Base-by-base conservation (phyloP, 495 filamentous ascomycete genomes). In the Penicillium coprophilum region DNA sequence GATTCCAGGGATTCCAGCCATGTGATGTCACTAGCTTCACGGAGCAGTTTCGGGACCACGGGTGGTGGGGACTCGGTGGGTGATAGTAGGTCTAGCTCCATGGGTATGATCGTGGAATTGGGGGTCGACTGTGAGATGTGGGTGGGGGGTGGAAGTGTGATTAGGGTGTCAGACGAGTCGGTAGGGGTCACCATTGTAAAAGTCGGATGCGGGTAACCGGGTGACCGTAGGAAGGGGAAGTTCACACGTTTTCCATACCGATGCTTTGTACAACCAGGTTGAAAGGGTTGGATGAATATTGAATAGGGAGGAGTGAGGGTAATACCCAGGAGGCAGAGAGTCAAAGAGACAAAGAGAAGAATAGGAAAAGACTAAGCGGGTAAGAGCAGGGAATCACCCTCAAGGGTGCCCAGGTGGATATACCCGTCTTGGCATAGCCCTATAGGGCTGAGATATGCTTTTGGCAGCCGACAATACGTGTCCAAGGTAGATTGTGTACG, bases 21-120 rank as follows among this genome's bases (percentile, higher is more conserved):
- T 20, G 61, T 65, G 21, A 67, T 56, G 27, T 67, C 64, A 21
- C 59, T 69, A 8, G 59, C 57, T 57, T 65, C 61, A 11, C 62
- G 57, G 50, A 57, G 13, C 23, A 67, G 55, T 53, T 65, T 70
- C 12, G 62, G 55, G 10, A 61, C 40, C 4, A 44, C 17, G 17
- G 63, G 50, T 8, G 49, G 50, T 21, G 45, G 30, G 19, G 61
- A 46, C 4, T 57, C 53, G 5, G 58, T 23, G 2, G 27, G 21
- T 6, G 56, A 53, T 13, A 59, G 49, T 0, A 49, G 36, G 19
- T 46, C 50, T 30, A 57, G 27, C 13, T 46, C 30, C 30, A 11
- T 38, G 44, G 51, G 13, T n/a, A 32, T 44, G 0, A 46, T 15
- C 20, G 50, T 39, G 24, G 34, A 7, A 20, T 55, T 50, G 19